Evolutionary conservation across 768 basidiomycete genomes (phyloP).

Genomic region (Phaeotremella skinneri): DNA sequence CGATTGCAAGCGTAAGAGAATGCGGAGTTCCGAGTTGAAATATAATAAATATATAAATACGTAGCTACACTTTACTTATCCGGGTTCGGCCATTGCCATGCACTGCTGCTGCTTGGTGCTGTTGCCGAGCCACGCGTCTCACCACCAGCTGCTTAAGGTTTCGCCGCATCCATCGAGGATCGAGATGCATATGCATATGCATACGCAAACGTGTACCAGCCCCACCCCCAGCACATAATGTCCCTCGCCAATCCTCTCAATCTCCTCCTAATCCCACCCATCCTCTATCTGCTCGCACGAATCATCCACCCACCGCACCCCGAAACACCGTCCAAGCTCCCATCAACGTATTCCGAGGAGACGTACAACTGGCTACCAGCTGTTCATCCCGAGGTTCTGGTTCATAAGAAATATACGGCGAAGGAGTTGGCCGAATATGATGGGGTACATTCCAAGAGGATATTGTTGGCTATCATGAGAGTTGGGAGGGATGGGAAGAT

Average conservation of each 20-base stretch:
- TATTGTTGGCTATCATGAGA: conserved; percentile 80
- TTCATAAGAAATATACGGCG: conserved; percentile 77
- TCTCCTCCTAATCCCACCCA: conserved; percentile 36
- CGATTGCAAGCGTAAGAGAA: too few species aligned
- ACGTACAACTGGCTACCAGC: conserved; percentile 92
- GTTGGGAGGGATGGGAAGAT: conserved; percentile 66
- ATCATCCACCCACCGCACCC: conserved; percentile 65
- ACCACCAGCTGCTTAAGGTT: too few species aligned
- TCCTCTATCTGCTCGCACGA: conserved; percentile 39
- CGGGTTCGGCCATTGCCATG: neutral
- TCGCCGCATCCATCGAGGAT: neutral
- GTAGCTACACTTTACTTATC: too few species aligned
- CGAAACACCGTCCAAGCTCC: conserved; percentile 39
- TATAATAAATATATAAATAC: neutral
- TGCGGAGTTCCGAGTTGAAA: too few species aligned
- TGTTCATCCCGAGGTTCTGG: conserved; percentile 69
- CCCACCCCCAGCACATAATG: conserved; percentile 20
- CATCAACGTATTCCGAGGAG: conserved; percentile 63
- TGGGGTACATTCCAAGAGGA: conserved; percentile 54
- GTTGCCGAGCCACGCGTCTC: neutral
- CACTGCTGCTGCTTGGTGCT: neutral
- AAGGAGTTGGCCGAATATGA: conserved; percentile 68
- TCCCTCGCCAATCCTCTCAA: conserved; percentile 43
- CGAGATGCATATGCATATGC: conserved; percentile 2
- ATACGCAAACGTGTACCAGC: too few species aligned